These are phyloP conservation scores for Paraphoma sp. DNA, from an alignment of 2,329 filamentous ascomycete species.

Conservation along the genomic window DNA sequence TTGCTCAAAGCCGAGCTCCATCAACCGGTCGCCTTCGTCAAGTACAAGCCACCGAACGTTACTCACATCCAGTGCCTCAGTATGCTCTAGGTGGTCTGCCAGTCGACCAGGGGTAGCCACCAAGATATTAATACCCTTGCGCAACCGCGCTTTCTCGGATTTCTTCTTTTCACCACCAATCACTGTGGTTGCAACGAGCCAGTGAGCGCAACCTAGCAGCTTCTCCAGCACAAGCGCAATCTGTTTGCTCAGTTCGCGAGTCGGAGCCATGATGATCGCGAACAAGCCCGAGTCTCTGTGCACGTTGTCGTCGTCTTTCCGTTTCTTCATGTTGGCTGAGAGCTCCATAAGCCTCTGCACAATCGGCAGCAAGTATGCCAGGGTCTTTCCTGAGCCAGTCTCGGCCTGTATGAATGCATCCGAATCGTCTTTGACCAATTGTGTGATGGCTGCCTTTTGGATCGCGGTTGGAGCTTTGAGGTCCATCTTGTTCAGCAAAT, in stretches of 20 bases:
- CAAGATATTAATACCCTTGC: slow-evolving; percentile 94
- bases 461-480: slow-evolving; percentile 93
- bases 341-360: slow-evolving; percentile 86
- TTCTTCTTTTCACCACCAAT: slow-evolving; percentile 76
- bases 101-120: slow-evolving; percentile 93
- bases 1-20: slow-evolving; percentile 97
- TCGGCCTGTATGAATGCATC: slow-evolving; percentile 97
- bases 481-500: slow-evolving; percentile 83
- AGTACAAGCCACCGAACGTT: slow-evolving; percentile 93
- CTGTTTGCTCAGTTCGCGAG: slow-evolving; percentile 92
- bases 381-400: slow-evolving; percentile 95
- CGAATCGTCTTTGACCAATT: slow-evolving; percentile 78
- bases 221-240: slow-evolving; percentile 87
- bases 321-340: slow-evolving; percentile 59
- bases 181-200: slow-evolving; percentile 90
- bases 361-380: slow-evolving; percentile 93
- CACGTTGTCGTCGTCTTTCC: slow-evolving; percentile 56
- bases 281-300: slow-evolving; percentile 89
- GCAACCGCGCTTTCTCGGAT: slow-evolving; percentile 87
- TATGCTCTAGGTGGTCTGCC: slow-evolving; percentile 91
- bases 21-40: slow-evolving; percentile 95
- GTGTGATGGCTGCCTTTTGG: slow-evolving; percentile 85
- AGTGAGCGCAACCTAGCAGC: slow-evolving; percentile 85
- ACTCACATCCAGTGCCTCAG: slow-evolving; percentile 84
- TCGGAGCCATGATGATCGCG: slow-evolving; percentile 91